These are phyloP conservation scores for Climacium dendroides DNA, from an alignment of 225 moss, liverwort and hornwort genomes.

Conservation along the genomic window DNA sequence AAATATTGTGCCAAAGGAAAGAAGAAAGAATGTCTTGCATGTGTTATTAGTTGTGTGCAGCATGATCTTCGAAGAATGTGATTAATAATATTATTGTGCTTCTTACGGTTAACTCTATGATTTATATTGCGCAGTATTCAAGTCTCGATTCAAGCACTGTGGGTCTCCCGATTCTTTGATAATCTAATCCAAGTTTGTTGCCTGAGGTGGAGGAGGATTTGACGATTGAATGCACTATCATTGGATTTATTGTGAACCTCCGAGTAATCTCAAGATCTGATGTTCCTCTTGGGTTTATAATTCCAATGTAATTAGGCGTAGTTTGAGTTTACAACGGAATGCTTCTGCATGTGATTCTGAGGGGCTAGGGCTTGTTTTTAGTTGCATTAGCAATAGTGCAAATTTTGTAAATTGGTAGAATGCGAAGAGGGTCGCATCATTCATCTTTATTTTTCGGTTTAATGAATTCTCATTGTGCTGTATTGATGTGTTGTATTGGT, in stretches of 20 bases:
- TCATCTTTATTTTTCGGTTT: neutral
- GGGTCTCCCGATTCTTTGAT: neutral
- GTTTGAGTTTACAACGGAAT: neutral
- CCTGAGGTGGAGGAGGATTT: constrained; percentile 77
- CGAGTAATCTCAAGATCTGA: constrained; percentile 27
- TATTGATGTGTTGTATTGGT: neutral
- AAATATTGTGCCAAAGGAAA: no score
- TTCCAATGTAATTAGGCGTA: neutral
- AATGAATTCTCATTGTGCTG: neutral
- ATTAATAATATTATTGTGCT: neutral
- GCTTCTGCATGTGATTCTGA: neutral
- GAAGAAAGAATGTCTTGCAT: no score
- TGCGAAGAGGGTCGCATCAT: neutral
- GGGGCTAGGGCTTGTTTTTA: neutral
- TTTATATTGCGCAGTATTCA: neutral
- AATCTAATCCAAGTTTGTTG: constrained; percentile 69
- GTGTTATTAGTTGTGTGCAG: no score
- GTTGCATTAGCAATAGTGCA: neutral
- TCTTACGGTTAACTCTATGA: neutral
- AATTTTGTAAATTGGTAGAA: neutral
- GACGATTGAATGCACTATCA: constrained; percentile 72
- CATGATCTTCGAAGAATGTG: no score
- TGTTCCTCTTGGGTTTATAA: neutral
- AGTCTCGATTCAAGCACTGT: neutral
- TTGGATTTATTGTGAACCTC: constrained; percentile 77